phyloP scores from a whole-genome alignment of 768 basidiomycete genomes.

The Mycena olivaceomarginata region DNA sequence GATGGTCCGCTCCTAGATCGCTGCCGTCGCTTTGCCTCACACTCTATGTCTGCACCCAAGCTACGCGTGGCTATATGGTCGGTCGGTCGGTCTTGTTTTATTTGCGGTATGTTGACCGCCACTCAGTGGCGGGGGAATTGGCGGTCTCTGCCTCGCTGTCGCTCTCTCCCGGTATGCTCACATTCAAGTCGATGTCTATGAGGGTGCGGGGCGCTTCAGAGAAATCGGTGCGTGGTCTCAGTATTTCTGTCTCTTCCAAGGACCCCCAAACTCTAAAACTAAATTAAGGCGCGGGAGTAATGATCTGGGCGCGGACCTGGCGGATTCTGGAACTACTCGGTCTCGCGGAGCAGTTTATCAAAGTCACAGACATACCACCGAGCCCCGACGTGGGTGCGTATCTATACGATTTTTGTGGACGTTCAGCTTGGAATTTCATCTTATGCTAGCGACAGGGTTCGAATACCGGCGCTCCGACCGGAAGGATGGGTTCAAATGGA shows the following conservation, averaged over 20 bases:
- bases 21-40: not conserved
- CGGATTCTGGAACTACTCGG: slow-evolving; percentile 65
- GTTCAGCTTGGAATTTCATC: slow-evolving; percentile 1
- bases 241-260: no score
- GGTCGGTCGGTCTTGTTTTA: not conserved
- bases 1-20: slow-evolving; percentile 11
- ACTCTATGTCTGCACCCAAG: slow-evolving; percentile 28
- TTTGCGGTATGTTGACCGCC: not conserved
- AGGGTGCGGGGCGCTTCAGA: slow-evolving; percentile 66
- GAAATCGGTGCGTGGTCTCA: slow-evolving; percentile 62
- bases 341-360: slow-evolving; percentile 55
- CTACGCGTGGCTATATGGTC: slow-evolving; percentile 40
- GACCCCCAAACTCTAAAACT: no score
- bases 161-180: slow-evolving; percentile 60
- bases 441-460: slow-evolving; percentile 62
- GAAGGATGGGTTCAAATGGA: slow-evolving; percentile 62
- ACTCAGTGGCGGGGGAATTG: slow-evolving; percentile 36
- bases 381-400: slow-evolving; percentile 53
- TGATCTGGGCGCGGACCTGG: slow-evolving; percentile 69
- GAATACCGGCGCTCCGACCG: slow-evolving; percentile 67
- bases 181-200: slow-evolving; percentile 66
- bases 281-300: slow-evolving; percentile 55
- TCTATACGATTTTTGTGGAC: not conserved
- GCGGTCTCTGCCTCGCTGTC: slow-evolving; percentile 52
- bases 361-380: slow-evolving; percentile 58